Evolutionary conservation across 2,329 filamentous ascomycete species (phyloP), one percentile per base, ranked within the genome.

Genomic region (Ceratocystis lukuohia): DNA sequence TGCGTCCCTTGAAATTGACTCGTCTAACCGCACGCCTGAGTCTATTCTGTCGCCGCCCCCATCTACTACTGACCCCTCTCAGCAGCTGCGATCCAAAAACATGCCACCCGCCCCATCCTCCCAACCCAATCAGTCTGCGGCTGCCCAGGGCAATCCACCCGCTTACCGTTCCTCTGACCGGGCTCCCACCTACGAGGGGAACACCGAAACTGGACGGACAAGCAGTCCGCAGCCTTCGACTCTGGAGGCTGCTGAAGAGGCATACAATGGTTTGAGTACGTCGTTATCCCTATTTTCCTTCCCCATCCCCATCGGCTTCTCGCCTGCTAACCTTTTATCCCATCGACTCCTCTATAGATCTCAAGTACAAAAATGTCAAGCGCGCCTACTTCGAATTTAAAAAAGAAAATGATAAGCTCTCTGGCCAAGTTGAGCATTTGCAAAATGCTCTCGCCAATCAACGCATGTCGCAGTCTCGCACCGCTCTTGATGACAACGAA

Each of bases 391-490:
- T 97, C 75, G 94, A 97, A 70, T 91, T 93, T 73, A 94, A 96
- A 74, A 82, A 86, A 17, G 92, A 96, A 76, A 93, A 97, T 65
- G 92, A 96, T 72, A 85, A 88, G 72, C 88, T 96, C 71, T 37
- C 63, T 6, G 48, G 88, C 87, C 70, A 96, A 75, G 89, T 97
- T 28, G 93, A 96, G 75, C 88, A 94, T 72, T 82, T 99, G 20
- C 94, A 99, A 75, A 97, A 99, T 75, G 94, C 91, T n/a, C 84
- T 99, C 65, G 94, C 94, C 67, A 94, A 96, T 75, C 94, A 97
- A 76, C 88, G 93, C 67, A 87, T 99, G 75, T 94, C 94, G 2
- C 88, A 95, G 74, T 97, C 93, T 25, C 88, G 92, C 68, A 97
- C 93, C 1, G 90, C 92, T 1, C 86, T 96, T 65, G 94, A 99